Percentiles rank a stretch among this genome's conserved stretches.
Conservation (phyloP, 306 rosid species). For the Cucurbita maxima region DNA sequence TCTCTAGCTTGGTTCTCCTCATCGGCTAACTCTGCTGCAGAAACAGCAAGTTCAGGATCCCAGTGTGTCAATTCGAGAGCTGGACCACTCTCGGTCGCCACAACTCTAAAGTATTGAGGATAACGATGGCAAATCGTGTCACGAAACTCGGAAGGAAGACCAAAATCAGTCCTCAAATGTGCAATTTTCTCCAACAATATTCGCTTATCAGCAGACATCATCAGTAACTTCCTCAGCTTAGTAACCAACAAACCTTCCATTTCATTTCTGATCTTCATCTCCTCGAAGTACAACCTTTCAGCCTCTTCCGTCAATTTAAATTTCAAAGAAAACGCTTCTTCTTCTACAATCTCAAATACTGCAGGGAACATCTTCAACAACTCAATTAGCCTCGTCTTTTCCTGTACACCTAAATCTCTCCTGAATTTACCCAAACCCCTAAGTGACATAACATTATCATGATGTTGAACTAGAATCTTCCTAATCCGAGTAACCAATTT, state of each 20-base stretch:
- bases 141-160: constrained; percentile 64
- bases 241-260: constrained; percentile 66
- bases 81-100: constrained; percentile 59
- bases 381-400: constrained; percentile 47
- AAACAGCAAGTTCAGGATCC: constrained; percentile 90
- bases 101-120: constrained; percentile 66
- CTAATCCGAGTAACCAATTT: constrained; percentile 59
- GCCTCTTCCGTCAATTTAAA: constrained; percentile 61
- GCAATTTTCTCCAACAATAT: constrained; percentile 70
- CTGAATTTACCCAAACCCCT: constrained; percentile 49
- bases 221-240: constrained; percentile 67
- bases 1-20: constrained; percentile 57
- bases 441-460: constrained; percentile 63
- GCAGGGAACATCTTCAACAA: constrained; percentile 68
- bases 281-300: constrained; percentile 67
- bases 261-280: constrained; percentile 54
- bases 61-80: constrained; percentile 75
- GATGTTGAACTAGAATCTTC: constrained; percentile 51
- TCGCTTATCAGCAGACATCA: constrained; percentile 69
- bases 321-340: constrained; percentile 54
- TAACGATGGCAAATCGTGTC: constrained; percentile 73
- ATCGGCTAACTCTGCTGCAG: constrained; percentile 62
- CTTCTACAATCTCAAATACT: constrained; percentile 55
- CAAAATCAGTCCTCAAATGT: constrained; percentile 56
- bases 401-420: constrained; percentile 57